Conservation (phyloP, 225 moss, liverwort and hornwort species). For the Neckera pumila region DNA sequence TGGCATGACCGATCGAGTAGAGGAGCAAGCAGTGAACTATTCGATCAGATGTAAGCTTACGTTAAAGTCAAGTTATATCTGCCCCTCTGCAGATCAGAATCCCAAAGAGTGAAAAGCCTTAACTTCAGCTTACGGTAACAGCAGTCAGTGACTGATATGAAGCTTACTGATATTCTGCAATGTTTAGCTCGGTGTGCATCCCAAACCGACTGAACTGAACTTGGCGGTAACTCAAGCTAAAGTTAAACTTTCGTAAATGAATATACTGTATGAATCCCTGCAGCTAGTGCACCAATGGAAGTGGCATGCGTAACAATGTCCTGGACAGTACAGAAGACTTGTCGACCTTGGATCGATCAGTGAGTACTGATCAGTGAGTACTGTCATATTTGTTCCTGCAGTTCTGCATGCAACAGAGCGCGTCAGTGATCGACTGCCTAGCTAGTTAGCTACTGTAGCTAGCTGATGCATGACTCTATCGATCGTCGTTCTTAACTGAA, state of each 20-base stretch:
- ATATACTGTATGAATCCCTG: not conserved
- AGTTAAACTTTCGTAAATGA: not conserved
- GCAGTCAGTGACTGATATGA: not conserved
- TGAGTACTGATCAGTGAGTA: too few relatives aligned
- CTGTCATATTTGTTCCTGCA: not conserved
- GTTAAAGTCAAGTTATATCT: not conserved
- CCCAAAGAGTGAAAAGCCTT: not conserved
- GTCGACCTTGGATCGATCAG: not conserved
- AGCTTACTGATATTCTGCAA: not conserved
- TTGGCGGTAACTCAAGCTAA: not conserved
- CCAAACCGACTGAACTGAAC: not conserved
- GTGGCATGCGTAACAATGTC: not conserved
- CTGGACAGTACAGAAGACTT: not conserved
- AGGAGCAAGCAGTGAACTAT: not conserved
- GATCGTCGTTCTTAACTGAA: not conserved
- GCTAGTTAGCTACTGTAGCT: too few relatives aligned
- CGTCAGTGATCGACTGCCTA: not conserved
- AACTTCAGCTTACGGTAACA: not conserved
- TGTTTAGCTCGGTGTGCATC: not conserved
- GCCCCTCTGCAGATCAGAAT: not conserved
- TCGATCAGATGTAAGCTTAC: not conserved
- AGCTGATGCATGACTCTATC: not conserved
- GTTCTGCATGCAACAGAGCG: not conserved
- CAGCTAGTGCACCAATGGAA: not conserved
- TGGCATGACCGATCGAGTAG: not conserved